phyloP scores from a whole-genome alignment of 495 filamentous ascomycete species.

The Terfezia boudieri region DNA sequence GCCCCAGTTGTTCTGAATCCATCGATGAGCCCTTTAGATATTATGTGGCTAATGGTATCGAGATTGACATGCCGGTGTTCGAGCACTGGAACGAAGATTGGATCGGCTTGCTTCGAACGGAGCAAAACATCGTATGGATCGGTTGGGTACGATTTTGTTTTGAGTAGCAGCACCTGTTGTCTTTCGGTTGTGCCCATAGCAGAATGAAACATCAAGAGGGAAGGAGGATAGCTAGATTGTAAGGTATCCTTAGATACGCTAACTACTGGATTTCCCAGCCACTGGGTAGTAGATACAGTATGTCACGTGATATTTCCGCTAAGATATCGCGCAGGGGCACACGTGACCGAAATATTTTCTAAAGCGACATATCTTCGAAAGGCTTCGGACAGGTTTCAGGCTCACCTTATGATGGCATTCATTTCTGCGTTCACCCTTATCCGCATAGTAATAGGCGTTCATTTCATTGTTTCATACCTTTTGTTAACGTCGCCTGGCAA shows the following conservation, averaged over 20 bases:
- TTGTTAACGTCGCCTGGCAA: conserved; percentile 7
- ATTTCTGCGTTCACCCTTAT: conserved; percentile 11
- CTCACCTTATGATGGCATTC: conserved; percentile 4
- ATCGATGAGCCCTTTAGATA: conserved; percentile 15
- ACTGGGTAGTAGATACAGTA: no score
- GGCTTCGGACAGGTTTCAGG: no score
- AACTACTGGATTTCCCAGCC: no score
- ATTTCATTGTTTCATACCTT: conserved; percentile 6
- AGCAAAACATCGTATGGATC: conserved; percentile 70
- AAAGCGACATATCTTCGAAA: no score
- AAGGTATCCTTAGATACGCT: no score
- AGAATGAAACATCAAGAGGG: no score
- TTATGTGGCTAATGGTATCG: conserved; percentile 23
- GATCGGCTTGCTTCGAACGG: conserved; percentile 25
- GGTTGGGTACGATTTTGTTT: conserved; percentile 55
- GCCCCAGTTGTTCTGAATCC: conserved; percentile 1
- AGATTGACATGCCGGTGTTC: conserved; percentile 44
- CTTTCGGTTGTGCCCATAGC: neutral
- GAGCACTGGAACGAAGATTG: conserved; percentile 64
- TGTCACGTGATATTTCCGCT: no score
- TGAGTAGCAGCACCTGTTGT: conserved; percentile 44
- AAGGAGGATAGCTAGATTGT: no score
- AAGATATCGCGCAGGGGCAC: no score
- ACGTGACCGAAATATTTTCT: no score
- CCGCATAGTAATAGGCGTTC: conserved; percentile 6